A percentile compares a stretch with the other conserved stretches of the same genome.
These are phyloP conservation scores for Parmelia sp. DNA, from an alignment of 495 filamentous ascomycete genomes.

Conservation along the genomic window DNA sequence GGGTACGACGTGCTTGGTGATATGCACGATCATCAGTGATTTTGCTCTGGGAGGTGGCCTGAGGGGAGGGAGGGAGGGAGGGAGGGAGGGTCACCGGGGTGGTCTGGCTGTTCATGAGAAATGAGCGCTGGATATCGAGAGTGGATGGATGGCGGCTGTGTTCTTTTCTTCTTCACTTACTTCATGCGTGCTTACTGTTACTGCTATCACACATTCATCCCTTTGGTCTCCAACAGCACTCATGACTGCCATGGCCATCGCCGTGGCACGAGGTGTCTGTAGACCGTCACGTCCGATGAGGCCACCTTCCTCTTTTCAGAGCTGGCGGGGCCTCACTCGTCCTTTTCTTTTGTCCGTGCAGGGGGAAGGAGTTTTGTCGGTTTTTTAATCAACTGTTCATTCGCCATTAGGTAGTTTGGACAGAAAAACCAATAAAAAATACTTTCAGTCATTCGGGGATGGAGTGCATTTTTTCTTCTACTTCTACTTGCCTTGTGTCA, in stretches of 20 bases:
- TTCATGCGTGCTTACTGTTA: neutral
- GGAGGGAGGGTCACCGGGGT: too few relatives aligned
- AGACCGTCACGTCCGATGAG: neutral
- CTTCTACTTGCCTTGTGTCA: too few relatives aligned
- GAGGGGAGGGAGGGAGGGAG: neutral
- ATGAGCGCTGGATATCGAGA: neutral
- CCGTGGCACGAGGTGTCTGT: neutral
- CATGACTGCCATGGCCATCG: neutral
- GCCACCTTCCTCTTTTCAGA: neutral
- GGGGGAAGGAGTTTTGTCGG: neutral
- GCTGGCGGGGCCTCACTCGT: neutral
- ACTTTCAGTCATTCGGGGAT: too few relatives aligned
- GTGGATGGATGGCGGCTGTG: too few relatives aligned
- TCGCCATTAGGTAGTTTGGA: neutral
- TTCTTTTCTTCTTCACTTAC: neutral
- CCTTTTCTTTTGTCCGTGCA: neutral
- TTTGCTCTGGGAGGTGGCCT: neutral
- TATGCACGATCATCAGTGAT: neutral
- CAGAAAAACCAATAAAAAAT: neutral
- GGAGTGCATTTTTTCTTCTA: too few relatives aligned
- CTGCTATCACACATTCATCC: neutral
- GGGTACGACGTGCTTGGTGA: neutral
- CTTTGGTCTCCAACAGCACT: neutral
- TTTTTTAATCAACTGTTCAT: neutral
- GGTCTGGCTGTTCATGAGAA: neutral